Base-by-base conservation (phyloP, 805 yeast genomes). In the Wickerhamomyces rabaulensis region DNA sequence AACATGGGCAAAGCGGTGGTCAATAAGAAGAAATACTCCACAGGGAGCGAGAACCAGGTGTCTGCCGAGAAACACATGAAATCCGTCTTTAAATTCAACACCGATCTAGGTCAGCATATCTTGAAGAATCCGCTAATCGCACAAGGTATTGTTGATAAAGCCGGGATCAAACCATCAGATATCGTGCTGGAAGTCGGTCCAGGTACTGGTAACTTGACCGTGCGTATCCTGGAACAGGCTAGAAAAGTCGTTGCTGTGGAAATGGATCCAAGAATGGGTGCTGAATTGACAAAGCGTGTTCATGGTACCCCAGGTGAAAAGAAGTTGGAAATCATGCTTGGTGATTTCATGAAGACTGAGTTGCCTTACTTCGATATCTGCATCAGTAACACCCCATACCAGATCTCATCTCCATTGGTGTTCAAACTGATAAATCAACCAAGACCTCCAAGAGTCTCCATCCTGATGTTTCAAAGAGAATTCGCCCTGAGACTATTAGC, bases 221-320 rank as follows among this genome's bases (percentile, higher is more conserved):
- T 92, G 33, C 76, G 95, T 51, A 94, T 94, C 33, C 68, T 94
- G 46, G 97, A 92, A 57, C 85, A 90, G 65, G 98, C 97, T 0
- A 76, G 87, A 47, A 90, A 88, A 57, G 97, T 92, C n/a, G 78
- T 88, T 41, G 99, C 98, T 0, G 94, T 87, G 45, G 99, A 94
- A 70, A 91, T 91, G 89, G 99, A 94, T 69, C 99, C 99, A n/a
- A 76, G 97, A 70, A 94, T 94, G 99, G 99, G 98, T 3, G 98
- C 98, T 0, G 99, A 94, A 67, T 74, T 94, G 58, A 89, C 97
- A 10, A 94, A 94, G 66, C 84, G 99, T 73, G 98, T 94, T 15
- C 97, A 89, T 60, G 97, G 97, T 12, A 92, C 95, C n/a, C 91
- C 97, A 1, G 84, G 78, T 46, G 94, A 90, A 65, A 89, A 88